Percentiles rank a stretch among this genome's conserved stretches.
phyloP scores from a whole-genome alignment of 768 basidiomycete genomes.

The Pseudohyphozyma bogoriensis region DNA sequence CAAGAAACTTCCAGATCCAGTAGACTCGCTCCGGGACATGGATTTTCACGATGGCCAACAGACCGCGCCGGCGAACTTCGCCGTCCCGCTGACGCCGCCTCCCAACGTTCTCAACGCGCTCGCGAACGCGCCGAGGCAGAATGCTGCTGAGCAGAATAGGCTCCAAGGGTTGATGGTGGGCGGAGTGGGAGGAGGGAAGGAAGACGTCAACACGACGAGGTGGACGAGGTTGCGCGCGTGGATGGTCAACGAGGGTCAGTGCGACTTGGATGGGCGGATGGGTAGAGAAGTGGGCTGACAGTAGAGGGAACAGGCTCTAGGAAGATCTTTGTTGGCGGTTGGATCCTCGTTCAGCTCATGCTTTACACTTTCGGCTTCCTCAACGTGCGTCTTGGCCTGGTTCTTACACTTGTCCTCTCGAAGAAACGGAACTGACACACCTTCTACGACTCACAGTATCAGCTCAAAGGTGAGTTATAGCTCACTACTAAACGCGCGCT shows the following conservation, averaged over 20 bases:
- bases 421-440: neutral
- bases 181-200: neutral
- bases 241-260: slow-evolving; percentile 82
- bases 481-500: neutral
- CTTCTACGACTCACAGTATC: slow-evolving; percentile 13
- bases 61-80: slow-evolving; percentile 35
- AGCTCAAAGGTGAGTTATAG: slow-evolving; percentile 16
- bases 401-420: accelerated
- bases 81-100: slow-evolving; percentile 47
- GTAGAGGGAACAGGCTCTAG: neutral
- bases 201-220: slow-evolving; percentile 28
- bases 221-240: slow-evolving; percentile 54
- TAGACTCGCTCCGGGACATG: too few relatives aligned
- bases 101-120: slow-evolving; percentile 36
- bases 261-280: neutral
- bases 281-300: neutral
- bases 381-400: slow-evolving; percentile 39
- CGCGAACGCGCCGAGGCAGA: slow-evolving; percentile 37
- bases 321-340: slow-evolving; percentile 53
- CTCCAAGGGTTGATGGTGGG: slow-evolving; percentile 66
- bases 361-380: slow-evolving; percentile 67
- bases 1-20: too few relatives aligned
- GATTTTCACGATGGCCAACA: too few relatives aligned
- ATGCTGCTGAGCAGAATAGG: slow-evolving; percentile 71
- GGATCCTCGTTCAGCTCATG: slow-evolving; percentile 68